A percentile compares a stretch with the other conserved stretches of the same genome.
These are phyloP conservation scores for Boletales sp. DNA, from an alignment of 768 basidiomycete genomes.

Conservation along the genomic window DNA sequence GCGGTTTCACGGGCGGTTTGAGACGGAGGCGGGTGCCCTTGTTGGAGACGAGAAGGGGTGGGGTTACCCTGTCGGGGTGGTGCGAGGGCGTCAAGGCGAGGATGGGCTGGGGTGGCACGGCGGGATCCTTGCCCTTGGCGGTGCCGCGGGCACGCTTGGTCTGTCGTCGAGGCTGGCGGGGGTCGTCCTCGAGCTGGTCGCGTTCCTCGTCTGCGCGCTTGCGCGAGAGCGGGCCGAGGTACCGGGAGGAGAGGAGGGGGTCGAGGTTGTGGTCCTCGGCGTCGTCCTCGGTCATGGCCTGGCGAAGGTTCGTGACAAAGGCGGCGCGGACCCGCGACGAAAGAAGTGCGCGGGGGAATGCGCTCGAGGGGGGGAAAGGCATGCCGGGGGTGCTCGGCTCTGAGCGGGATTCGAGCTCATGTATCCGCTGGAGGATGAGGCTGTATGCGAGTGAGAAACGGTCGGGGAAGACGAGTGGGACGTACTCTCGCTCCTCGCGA, in stretches of 20 bases:
- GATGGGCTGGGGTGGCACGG: slow-evolving; percentile 23
- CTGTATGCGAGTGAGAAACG: slow-evolving; percentile 30
- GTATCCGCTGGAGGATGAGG: slow-evolving; percentile 54
- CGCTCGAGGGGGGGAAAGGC: slow-evolving; percentile 41
- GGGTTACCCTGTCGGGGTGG: slow-evolving; percentile 11
- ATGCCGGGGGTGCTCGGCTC: slow-evolving; percentile 27
- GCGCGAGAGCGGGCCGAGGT: slow-evolving; percentile 42
- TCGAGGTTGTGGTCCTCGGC: slow-evolving; percentile 44
- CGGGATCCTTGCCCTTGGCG: slow-evolving; percentile 39
- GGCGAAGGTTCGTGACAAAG: slow-evolving; percentile 47
- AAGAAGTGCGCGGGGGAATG: slow-evolving; percentile 47
- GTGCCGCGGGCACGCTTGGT: slow-evolving; percentile 30
- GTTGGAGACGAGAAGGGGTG: slow-evolving; percentile 41
- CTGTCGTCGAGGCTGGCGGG: slow-evolving; percentile 37
- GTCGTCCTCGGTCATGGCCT: slow-evolving; percentile 43
- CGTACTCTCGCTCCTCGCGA: slow-evolving; percentile 62
- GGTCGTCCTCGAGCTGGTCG: slow-evolving; percentile 44
- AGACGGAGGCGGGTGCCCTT: slow-evolving; percentile 49
- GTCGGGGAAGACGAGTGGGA: slow-evolving; percentile 3
- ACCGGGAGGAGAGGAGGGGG: slow-evolving; percentile 43
- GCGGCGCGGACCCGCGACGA: slow-evolving; percentile 40
- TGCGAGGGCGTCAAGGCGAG: slow-evolving; percentile 26
- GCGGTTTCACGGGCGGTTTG: slow-evolving; percentile 41
- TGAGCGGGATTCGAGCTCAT: slow-evolving; percentile 51
- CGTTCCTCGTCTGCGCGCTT: slow-evolving; percentile 44